A percentile compares a stretch with the other conserved stretches of the same genome.
These are phyloP conservation scores for Tulasnella sp. DNA, from an alignment of 768 basidiomycete genomes.

Conservation along the genomic window DNA sequence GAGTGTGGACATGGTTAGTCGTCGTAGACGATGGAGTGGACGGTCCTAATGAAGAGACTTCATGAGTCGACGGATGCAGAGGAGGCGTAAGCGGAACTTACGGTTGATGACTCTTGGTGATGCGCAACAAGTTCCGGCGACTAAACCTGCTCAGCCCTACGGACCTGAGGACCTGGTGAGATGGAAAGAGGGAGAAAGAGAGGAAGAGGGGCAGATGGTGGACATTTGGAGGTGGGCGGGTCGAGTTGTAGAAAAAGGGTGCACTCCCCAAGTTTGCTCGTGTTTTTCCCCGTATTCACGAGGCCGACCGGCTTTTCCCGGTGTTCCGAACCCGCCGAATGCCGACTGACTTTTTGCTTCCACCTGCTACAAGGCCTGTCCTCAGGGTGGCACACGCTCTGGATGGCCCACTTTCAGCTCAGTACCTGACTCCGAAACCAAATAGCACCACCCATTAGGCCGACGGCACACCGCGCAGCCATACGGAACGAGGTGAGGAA, in stretches of 20 bases:
- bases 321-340: background rate
- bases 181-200: background rate
- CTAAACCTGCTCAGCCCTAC: background rate
- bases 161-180: background rate
- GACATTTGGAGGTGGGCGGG: background rate
- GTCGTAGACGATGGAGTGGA: background rate
- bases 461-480: background rate
- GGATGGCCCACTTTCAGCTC: background rate
- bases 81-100: background rate
- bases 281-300: conserved; percentile 6
- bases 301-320: conserved; percentile 8
- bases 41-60: background rate
- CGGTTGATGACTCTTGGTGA: background rate
- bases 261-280: background rate
- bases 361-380: background rate
- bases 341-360: background rate
- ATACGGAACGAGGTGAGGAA: background rate
- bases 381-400: background rate
- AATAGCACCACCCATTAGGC: background rate
- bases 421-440: background rate
- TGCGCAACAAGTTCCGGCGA: background rate
- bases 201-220: background rate
- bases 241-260: background rate
- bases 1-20: background rate
- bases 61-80: background rate